Base-by-base conservation (phyloP, 2,329 filamentous ascomycete species). In the Ceratocystis albifundus region DNA sequence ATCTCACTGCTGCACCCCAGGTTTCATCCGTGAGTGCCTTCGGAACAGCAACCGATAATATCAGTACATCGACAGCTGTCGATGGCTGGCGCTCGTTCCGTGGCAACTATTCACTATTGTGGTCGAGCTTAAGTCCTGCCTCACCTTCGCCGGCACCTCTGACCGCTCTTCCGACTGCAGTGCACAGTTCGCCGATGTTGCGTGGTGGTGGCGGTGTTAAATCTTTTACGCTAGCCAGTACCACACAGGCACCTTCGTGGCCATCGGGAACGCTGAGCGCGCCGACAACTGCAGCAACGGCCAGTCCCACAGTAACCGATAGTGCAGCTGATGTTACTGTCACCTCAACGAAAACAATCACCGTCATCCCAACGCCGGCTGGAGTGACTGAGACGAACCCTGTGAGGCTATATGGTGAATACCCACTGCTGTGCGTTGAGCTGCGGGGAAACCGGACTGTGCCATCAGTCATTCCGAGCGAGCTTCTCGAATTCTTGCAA, bases 391-490 rank as follows among this genome's bases (percentile, higher is more conserved):
- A 45, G 41, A 46, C 41, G n/a, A 64, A 22, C 45, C 61, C 61
- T 7, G 57, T 62, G 8, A 67, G 62, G 7, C 20, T 67, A 57
- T 67, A 67, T 30, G 66, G 66, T 17, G 66, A 65, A 22, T 67
- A 62, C 63, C 66, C 66, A 22, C 28, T 67, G 25, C n/a, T 67
- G 30, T 67, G 66, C 45, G 46, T 67, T 46, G 62, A 67, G 45
- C 59, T 67, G 45, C 63, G 46, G 28, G 50, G 50, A 8, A 25
- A 64, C 45, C 30, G 30, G 2, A 55, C 65, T 8, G 45, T 63
- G 46, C 61, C 65, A 3, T 57, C 50, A 7, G 41, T 28, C n/a
- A 67, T 67, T 41, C 62, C 65, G 12, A 28, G 20, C 4, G 61
- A 64, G 41, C 63, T 67, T 28, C 65, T 67, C 32, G 36, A 64